These are phyloP conservation scores for Taiwanofungus camphoratus DNA, from an alignment of 1,284 basidiomycete species.

Conservation along the genomic window DNA sequence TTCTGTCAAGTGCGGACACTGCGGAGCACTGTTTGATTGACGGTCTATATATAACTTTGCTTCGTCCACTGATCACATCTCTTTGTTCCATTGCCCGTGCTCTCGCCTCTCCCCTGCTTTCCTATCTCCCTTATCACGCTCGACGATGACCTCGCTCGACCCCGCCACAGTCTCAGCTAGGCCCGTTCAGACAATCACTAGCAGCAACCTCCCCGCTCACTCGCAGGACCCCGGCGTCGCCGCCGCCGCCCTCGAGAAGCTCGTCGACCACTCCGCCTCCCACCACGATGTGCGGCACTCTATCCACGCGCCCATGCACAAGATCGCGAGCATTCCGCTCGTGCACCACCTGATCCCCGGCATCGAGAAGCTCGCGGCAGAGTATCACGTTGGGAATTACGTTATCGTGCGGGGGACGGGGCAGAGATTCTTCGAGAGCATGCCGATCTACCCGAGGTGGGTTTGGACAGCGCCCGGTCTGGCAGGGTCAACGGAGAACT, in stretches of 20 bases:
- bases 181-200: slow-evolving; percentile 25
- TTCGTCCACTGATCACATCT: too few relatives aligned
- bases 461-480: slow-evolving; percentile 3
- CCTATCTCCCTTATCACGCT: too few relatives aligned
- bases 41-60: too few relatives aligned
- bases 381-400: slow-evolving; percentile 62
- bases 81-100: too few relatives aligned
- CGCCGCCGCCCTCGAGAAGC: slow-evolving; percentile 30
- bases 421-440: slow-evolving; percentile 69
- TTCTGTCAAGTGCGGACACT: too few relatives aligned
- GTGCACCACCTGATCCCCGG: slow-evolving; percentile 47
- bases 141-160: slow-evolving; percentile 19
- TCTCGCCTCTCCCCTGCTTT: too few relatives aligned
- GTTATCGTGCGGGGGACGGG: slow-evolving; percentile 56
- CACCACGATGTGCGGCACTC: slow-evolving; percentile 34
- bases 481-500: neutral
- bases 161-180: slow-evolving; percentile 14
- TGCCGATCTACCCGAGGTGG: slow-evolving; percentile 69
- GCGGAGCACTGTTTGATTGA: too few relatives aligned
- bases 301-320: slow-evolving; percentile 36
- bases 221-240: slow-evolving; percentile 16
- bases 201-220: slow-evolving; percentile 22
- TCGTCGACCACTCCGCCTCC: slow-evolving; percentile 38
- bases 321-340: slow-evolving; percentile 29
- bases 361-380: slow-evolving; percentile 44